A percentile compares a stretch with the other conserved stretches of the same genome.
phyloP scores from a whole-genome alignment of 768 basidiomycete species.

The Agrocybe praecox region DNA sequence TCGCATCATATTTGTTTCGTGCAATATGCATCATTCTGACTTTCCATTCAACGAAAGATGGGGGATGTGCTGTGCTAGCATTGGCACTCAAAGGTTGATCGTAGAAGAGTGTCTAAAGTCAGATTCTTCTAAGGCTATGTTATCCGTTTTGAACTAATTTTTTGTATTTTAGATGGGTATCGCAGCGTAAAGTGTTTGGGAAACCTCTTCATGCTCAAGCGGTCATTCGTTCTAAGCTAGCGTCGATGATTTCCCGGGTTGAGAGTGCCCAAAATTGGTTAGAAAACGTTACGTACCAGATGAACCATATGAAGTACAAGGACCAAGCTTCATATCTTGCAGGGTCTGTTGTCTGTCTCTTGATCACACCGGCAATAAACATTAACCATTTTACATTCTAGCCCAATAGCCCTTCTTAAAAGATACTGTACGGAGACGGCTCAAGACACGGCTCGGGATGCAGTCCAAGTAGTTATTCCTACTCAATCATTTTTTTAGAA shows the following conservation, averaged over 20 bases:
- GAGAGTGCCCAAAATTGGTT: slow-evolving; percentile 87
- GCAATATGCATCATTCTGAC: slow-evolving; percentile 1
- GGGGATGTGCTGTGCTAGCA: slow-evolving; percentile 65
- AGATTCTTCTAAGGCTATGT: slow-evolving; percentile 12
- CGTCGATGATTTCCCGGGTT: slow-evolving; percentile 77
- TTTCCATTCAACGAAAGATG: slow-evolving; percentile 47
- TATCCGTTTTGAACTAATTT: not conserved
- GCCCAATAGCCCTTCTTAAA: slow-evolving; percentile 81
- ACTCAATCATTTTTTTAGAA: too few species aligned
- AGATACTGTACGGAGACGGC: slow-evolving; percentile 75
- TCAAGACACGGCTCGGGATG: slow-evolving; percentile 81
- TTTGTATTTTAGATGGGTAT: slow-evolving; percentile 53
- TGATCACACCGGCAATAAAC: not conserved
- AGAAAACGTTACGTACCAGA: slow-evolving; percentile 86
- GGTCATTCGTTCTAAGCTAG: slow-evolving; percentile 78
- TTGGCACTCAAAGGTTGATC: slow-evolving; percentile 58
- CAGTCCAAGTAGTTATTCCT: slow-evolving; percentile 44
- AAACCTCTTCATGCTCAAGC: slow-evolving; percentile 69
- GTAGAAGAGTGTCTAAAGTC: slow-evolving; percentile 79
- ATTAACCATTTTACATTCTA: slow-evolving; percentile 20
- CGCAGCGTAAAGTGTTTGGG: slow-evolving; percentile 79
- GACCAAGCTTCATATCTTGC: slow-evolving; percentile 75
- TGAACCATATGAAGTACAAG: slow-evolving; percentile 84
- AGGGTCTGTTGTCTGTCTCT: slow-evolving; percentile 45
- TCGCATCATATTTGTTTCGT: slow-evolving; percentile 31